Conservation (phyloP, 2,329 filamentous ascomycete species). For the Waltergamsia citrina region DNA sequence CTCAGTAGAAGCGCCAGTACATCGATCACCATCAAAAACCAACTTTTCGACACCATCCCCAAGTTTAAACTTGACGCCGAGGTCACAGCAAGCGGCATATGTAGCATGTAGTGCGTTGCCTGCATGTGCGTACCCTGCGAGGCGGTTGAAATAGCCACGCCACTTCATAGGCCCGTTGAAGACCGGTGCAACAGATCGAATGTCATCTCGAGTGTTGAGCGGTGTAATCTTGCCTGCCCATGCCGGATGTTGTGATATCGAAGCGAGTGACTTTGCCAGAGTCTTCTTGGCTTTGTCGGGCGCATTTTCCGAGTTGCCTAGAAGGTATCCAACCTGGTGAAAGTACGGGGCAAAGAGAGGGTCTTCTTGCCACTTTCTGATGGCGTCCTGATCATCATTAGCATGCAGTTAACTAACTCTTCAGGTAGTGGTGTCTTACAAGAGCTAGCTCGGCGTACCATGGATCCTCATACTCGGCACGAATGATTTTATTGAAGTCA, state of each 20-base stretch:
- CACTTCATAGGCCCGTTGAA: constrained; percentile 40
- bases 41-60: constrained; percentile 13
- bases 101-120: constrained; percentile 38
- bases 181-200: constrained; percentile 29
- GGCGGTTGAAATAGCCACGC: constrained; percentile 48
- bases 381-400: constrained; percentile 24
- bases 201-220: constrained; percentile 26
- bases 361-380: constrained; percentile 33
- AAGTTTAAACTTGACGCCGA: constrained; percentile 27
- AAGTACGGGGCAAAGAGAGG: constrained; percentile 43
- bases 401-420: not conserved
- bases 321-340: constrained; percentile 26
- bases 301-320: constrained; percentile 34
- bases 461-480: constrained; percentile 45
- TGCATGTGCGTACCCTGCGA: constrained; percentile 48
- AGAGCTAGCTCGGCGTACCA: constrained; percentile 45
- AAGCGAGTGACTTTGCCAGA: constrained; percentile 20
- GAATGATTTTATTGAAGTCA: constrained; percentile 52
- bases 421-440: constrained; percentile 16
- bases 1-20: constrained; percentile 15
- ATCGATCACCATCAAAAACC: constrained; percentile 9
- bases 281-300: constrained; percentile 35
- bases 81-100: constrained; percentile 26
- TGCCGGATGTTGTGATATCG: constrained; percentile 24
- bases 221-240: constrained; percentile 26